These are phyloP conservation scores for Tolypocladium endophyticum DNA, from an alignment of 2,329 filamentous ascomycete species.

Conservation along the genomic window DNA sequence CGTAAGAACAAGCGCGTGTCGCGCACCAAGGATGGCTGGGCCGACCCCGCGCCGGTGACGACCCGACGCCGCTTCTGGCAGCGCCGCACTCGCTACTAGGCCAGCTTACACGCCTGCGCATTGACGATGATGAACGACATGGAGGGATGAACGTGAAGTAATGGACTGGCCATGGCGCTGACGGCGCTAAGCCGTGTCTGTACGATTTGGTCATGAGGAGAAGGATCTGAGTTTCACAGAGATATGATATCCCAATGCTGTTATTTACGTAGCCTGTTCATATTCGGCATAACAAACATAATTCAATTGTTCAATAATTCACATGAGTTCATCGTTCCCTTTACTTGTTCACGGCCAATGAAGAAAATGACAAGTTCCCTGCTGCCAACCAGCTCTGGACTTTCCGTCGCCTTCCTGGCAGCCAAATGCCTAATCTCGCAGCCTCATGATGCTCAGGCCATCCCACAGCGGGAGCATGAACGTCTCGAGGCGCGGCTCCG, in stretches of 20 bases:
- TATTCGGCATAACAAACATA: not conserved
- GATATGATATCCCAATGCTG: not conserved
- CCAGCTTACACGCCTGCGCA: not conserved
- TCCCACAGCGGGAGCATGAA: conserved; percentile 33
- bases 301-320: not conserved
- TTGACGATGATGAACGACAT: not conserved
- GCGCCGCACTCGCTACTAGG: not conserved
- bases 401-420: not conserved
- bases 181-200: not conserved
- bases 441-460: conserved; percentile 26
- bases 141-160: not conserved
- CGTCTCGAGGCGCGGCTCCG: conserved; percentile 24
- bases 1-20: conserved; percentile 17
- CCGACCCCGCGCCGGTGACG: conserved; percentile 3
- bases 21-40: conserved; percentile 16
- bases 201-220: not conserved
- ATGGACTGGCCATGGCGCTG: not conserved
- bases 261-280: not conserved
- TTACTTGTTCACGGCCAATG: not conserved
- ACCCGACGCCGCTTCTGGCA: conserved; percentile 10
- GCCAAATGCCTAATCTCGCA: conserved; percentile 21
- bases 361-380: not conserved
- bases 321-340: not conserved
- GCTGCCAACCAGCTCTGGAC: not conserved
- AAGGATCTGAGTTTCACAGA: not conserved